Evolutionary conservation across 208 protist genomes (phyloP).

Genomic region (Trypanosomatidae sp.): DNA sequence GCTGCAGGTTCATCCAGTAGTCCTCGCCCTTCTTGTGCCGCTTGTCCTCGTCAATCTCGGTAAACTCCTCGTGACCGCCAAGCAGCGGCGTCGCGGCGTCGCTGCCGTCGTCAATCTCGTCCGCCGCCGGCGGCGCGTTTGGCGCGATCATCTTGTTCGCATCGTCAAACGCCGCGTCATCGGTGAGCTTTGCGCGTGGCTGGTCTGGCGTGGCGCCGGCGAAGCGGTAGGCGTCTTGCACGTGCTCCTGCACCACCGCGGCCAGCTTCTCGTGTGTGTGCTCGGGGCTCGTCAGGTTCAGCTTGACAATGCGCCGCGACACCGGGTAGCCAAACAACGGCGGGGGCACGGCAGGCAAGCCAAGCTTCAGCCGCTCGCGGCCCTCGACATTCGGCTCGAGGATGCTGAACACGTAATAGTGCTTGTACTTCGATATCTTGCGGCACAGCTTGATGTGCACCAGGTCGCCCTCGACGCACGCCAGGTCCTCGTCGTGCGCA

Average conservation of each 20-base stretch:
- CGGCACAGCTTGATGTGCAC: constrained; percentile 88
- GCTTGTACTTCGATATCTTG: constrained; percentile 90
- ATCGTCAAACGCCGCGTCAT: constrained; percentile 79
- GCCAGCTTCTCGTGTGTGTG: constrained; percentile 85
- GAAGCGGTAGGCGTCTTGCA: constrained; percentile 85
- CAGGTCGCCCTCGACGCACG: constrained; percentile 86
- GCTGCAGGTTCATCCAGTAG: constrained; percentile 89
- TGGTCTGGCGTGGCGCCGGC: constrained; percentile 73
- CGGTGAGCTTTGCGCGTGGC: constrained; percentile 62
- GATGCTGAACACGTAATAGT: constrained; percentile 91
- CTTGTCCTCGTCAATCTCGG: constrained; percentile 59
- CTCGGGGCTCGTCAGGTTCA: constrained; percentile 82
- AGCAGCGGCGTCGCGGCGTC: constrained; percentile 23
- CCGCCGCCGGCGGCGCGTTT: constrained; percentile 44
- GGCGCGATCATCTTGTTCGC: constrained; percentile 86
- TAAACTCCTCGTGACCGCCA: constrained; percentile 53
- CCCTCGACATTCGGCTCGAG: constrained; percentile 87
- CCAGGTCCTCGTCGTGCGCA: constrained; percentile 87
- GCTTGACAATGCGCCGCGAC: constrained; percentile 82
- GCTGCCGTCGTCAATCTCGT: no score
- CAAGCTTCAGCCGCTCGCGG: constrained; percentile 81
- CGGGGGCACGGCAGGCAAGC: constrained; percentile 75
- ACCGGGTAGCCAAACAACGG: constrained; percentile 86
- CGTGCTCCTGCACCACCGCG: constrained; percentile 87
- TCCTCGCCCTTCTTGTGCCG: constrained; percentile 86